Evolutionary conservation across 176 grass and related monocot genomes (phyloP).

Genomic region (Pontederia paniculata): DNA sequence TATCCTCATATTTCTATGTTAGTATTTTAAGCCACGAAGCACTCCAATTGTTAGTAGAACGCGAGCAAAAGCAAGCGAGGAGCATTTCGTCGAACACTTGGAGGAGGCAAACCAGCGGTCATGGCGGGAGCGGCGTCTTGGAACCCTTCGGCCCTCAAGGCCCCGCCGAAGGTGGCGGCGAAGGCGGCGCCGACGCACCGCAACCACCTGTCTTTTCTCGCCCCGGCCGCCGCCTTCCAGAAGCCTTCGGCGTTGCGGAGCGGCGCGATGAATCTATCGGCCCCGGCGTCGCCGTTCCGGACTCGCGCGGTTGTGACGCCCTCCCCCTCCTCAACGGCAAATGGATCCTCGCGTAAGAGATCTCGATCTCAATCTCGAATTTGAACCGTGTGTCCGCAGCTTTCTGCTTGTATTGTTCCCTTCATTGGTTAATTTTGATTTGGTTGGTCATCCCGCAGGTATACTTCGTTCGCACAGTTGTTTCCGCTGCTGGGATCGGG

Average conservation of each 20-base stretch:
- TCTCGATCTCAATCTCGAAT: background rate
- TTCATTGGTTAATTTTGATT: background rate
- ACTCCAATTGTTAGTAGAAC: too few species aligned
- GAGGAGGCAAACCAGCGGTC: background rate
- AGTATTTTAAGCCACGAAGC: too few species aligned
- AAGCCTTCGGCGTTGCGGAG: background rate
- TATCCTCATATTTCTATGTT: too few species aligned
- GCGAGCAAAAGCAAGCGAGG: too few species aligned
- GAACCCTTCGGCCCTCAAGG: constrained; percentile 30
- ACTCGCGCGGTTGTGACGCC: constrained; percentile 37
- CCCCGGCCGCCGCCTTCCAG: constrained; percentile 3
- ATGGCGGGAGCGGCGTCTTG: constrained; percentile 34
- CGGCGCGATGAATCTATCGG: constrained; percentile 2
- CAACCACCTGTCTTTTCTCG: background rate
- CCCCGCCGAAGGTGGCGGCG: background rate
- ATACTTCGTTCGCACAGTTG: constrained; percentile 75
- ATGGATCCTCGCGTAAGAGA: constrained; percentile 83
- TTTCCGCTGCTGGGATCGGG: constrained; percentile 47
- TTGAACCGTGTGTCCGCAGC: too few species aligned
- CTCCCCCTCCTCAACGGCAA: constrained; percentile 76
- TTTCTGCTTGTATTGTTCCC: background rate
- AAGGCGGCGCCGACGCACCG: background rate
- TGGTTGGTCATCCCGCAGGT: constrained; percentile 29
- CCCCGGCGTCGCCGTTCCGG: background rate
- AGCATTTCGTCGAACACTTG: too few species aligned